Conservation (phyloP, 345 rosid species). For the Barbarea vulgaris region DNA sequence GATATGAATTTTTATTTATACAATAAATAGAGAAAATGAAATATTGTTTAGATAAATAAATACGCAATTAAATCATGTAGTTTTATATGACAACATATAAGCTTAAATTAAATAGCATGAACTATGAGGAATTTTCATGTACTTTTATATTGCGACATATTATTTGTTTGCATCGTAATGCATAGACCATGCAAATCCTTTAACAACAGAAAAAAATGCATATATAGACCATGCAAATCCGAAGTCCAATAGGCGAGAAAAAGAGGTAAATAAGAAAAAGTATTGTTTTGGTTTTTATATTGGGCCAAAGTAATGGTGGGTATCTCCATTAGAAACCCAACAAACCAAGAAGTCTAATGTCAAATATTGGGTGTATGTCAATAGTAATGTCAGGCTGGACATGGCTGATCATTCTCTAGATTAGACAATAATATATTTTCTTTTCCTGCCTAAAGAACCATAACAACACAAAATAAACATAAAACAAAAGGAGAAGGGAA, state of each 20-base stretch:
- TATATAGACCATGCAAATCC: not conserved
- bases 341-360: not conserved
- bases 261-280: too few relatives aligned
- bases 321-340: not conserved
- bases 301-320: slow-evolving; percentile 9
- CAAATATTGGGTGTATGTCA: too few relatives aligned
- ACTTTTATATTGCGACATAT: not conserved
- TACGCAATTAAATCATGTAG: not conserved
- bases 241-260: not conserved
- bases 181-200: not conserved
- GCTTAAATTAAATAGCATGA: too few relatives aligned
- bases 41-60: not conserved
- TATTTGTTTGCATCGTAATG: not conserved
- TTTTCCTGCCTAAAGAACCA: not conserved
- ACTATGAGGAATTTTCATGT: not conserved
- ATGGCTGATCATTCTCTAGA: not conserved
- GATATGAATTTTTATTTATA: not conserved
- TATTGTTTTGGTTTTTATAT: not conserved
- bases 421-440: not conserved
- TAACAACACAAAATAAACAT: not conserved
- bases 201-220: not conserved
- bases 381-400: not conserved
- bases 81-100: not conserved
- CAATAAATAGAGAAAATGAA: not conserved
- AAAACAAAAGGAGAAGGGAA: not conserved